These are phyloP conservation scores for Paramecium sonneborni DNA, from an alignment of 73 alveolate genomes.

Conservation along the genomic window DNA sequence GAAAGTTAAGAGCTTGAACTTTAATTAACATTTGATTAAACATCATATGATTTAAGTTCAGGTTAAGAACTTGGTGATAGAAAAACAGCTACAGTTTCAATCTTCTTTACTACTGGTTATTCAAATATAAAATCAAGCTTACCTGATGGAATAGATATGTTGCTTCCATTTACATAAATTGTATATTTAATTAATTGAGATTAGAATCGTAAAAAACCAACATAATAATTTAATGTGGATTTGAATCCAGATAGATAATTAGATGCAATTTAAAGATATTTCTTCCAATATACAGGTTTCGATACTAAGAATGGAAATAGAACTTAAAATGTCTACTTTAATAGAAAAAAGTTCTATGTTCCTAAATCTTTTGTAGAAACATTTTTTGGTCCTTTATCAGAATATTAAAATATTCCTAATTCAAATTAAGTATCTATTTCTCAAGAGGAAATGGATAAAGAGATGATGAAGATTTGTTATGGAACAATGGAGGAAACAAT, in stretches of 20 bases:
- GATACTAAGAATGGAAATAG: neutral
- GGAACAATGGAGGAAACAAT: constrained; percentile 36
- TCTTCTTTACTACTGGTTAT: neutral
- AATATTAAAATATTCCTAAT: neutral
- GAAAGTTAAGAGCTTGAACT: neutral
- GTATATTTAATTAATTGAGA: neutral
- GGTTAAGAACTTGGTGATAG: neutral
- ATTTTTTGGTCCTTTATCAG: neutral
- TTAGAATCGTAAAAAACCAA: neutral
- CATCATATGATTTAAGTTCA: neutral
- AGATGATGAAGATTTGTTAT: constrained; percentile 26
- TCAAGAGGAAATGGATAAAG: neutral
- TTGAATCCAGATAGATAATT: neutral
- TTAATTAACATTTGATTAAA: neutral
- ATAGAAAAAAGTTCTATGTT: neutral
- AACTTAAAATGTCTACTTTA: neutral
- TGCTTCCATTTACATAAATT: constrained; percentile 29
- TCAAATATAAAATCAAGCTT: neutral
- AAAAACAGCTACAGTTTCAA: neutral
- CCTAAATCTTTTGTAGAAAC: neutral
- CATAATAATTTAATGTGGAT: constrained; percentile 8
- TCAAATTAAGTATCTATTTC: neutral
- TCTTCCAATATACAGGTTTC: neutral
- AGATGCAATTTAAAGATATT: neutral
- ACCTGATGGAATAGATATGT: constrained; percentile 28